Evolutionary conservation across 768 basidiomycete species (phyloP).

Genomic region (Amanita exitialis): DNA sequence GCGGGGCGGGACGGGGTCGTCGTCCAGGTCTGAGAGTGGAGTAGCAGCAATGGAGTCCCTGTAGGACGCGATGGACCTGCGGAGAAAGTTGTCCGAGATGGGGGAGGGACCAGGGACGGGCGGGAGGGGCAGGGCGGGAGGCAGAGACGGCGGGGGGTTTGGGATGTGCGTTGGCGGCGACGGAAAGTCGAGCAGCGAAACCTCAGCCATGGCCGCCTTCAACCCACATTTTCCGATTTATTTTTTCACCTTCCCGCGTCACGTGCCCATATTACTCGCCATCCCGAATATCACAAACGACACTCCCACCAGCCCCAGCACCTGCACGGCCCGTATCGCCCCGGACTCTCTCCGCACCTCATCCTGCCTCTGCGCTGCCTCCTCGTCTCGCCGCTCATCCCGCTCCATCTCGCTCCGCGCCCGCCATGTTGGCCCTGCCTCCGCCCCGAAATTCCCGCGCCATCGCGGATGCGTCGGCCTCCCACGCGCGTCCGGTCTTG

Average conservation of each 20-base stretch:
- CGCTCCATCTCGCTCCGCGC: slow-evolving; percentile 7
- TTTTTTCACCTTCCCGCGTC: not conserved
- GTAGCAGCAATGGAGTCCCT: slow-evolving; percentile 5
- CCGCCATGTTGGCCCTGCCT: not conserved
- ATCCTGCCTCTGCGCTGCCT: slow-evolving; percentile 13
- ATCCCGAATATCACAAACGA: slow-evolving; percentile 13
- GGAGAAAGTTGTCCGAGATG: slow-evolving; percentile 31
- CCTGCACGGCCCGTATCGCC: slow-evolving; percentile 18
- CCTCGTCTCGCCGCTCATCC: slow-evolving; percentile 13
- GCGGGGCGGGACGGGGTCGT: slow-evolving; percentile 7
- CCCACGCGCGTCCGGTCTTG: slow-evolving; percentile 13
- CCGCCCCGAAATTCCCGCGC: not conserved
- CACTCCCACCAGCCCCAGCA: slow-evolving; percentile 14
- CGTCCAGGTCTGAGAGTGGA: slow-evolving; percentile 18
- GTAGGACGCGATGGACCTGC: slow-evolving; percentile 16
- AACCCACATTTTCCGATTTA: not conserved
- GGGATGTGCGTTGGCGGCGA: slow-evolving; percentile 33
- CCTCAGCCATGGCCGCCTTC: not conserved
- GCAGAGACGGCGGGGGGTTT: slow-evolving; percentile 17
- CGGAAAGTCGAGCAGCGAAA: slow-evolving; percentile 28
- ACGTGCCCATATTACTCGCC: slow-evolving; percentile 4
- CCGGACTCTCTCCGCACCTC: slow-evolving; percentile 18
- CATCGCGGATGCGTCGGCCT: slow-evolving; percentile 11
- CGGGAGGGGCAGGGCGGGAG: slow-evolving; percentile 33
- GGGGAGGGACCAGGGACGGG: slow-evolving; percentile 57